Conservation (phyloP, 2,329 filamentous ascomycete genomes). For the Aureobasidium namibiae region DNA sequence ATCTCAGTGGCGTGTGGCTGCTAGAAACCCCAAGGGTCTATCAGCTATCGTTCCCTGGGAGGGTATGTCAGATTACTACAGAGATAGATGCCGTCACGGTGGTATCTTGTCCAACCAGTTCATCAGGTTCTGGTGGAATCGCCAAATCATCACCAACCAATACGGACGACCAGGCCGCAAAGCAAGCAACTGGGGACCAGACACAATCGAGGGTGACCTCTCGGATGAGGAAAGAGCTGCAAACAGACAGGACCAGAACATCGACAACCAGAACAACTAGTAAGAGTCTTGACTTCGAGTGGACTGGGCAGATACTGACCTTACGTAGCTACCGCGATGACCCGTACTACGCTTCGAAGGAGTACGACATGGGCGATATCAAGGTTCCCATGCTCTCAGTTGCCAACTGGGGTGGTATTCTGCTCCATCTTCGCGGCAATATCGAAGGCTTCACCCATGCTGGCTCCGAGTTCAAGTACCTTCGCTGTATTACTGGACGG, state of each 20-base stretch:
- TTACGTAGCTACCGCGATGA: slow-evolving; percentile 51
- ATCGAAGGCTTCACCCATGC: slow-evolving; percentile 55
- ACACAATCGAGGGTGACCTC: slow-evolving; percentile 52
- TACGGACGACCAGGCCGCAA: slow-evolving; percentile 46
- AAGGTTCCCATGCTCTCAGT: slow-evolving; percentile 57
- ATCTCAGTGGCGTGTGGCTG: slow-evolving; percentile 48
- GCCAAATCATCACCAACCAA: slow-evolving; percentile 59
- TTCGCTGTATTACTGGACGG: slow-evolving; percentile 58
- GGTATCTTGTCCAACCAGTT: slow-evolving; percentile 29
- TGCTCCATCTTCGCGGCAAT: slow-evolving; percentile 60
- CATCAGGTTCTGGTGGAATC: slow-evolving; percentile 59
- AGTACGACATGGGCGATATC: slow-evolving; percentile 57
- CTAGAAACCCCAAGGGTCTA: slow-evolving; percentile 43
- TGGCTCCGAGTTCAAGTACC: slow-evolving; percentile 57
- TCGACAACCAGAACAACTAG: slow-evolving; percentile 32
- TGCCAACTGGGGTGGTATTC: slow-evolving; percentile 62
- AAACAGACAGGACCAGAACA: slow-evolving; percentile 33
- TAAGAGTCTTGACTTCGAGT: slow-evolving; percentile 25
- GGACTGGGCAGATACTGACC: slow-evolving; percentile 20
- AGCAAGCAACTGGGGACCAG: slow-evolving; percentile 43
- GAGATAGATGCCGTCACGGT: slow-evolving; percentile 35
- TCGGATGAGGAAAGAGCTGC: slow-evolving; percentile 40
- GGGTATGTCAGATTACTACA: slow-evolving; percentile 49
- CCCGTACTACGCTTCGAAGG: slow-evolving; percentile 53
- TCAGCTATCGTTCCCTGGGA: slow-evolving; percentile 48